These are phyloP conservation scores for Teunomyces kruisii DNA, from an alignment of 805 yeast species.

Conservation along the genomic window DNA sequence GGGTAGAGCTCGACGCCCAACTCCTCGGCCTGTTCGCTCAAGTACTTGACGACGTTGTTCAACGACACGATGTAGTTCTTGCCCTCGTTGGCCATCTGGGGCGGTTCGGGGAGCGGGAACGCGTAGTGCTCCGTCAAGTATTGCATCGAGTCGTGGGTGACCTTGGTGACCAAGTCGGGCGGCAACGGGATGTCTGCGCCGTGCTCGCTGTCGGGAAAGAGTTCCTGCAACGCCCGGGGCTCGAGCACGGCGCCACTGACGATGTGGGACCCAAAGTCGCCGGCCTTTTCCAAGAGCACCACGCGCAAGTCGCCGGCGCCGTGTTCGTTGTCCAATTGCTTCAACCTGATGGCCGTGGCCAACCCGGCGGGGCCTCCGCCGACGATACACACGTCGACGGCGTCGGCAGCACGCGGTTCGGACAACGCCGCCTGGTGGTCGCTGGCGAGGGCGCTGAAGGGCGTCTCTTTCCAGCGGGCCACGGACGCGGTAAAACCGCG, in stretches of 20 bases:
- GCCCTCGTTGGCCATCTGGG: constrained; percentile 79
- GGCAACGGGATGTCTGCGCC: constrained; percentile 78
- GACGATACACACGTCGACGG: constrained; percentile 91
- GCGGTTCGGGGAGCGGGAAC: constrained; percentile 87
- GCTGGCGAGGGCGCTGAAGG: not conserved
- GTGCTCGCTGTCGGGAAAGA: constrained; percentile 66
- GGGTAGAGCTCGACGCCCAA: constrained; percentile 93
- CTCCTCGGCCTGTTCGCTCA: constrained; percentile 88
- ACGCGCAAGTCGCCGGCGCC: constrained; percentile 75
- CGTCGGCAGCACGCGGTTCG: constrained; percentile 76
- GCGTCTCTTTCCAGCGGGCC: not conserved
- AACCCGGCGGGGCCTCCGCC: constrained; percentile 99
- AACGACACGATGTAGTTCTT: constrained; percentile 84
- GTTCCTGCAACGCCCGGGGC: constrained; percentile 82
- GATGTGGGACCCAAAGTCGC: constrained; percentile 90
- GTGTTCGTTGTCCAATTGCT: constrained; percentile 73
- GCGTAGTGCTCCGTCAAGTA: constrained; percentile 60
- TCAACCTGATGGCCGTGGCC: constrained; percentile 86
- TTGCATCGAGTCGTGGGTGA: constrained; percentile 71
- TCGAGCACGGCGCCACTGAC: constrained; percentile 94
- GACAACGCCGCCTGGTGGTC: constrained; percentile 5
- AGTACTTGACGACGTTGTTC: constrained; percentile 74
- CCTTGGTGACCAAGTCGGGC: constrained; percentile 69
- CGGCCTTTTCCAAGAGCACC: constrained; percentile 86
- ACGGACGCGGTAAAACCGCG: not conserved